Base-by-base conservation (phyloP, 257 asterid species). In the Striga asiatica region DNA sequence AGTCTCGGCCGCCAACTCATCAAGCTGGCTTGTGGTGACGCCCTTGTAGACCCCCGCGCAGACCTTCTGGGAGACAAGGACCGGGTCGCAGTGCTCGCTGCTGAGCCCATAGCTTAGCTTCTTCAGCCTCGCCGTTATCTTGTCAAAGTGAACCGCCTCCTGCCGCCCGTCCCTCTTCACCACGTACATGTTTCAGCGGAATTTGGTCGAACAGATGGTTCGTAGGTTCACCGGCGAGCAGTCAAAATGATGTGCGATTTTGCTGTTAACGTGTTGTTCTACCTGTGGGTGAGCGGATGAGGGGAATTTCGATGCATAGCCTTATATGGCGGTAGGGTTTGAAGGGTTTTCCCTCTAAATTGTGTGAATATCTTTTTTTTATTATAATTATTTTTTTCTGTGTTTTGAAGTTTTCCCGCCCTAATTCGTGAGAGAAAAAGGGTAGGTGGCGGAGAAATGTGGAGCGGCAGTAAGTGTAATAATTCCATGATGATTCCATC, bases 1-100 rank as follows among this genome's bases (percentile, higher is more conserved):
- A 1, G 98, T 92, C 76, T 92, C 97, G 1, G 98, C 98, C 14
- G 97, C 98, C 84, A 92, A 71, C 38, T 84, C 97, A 67, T 88
- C 97, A 64, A 92, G 91, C 82, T 84, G 95, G 65, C 94, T 92
- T 4, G 98, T 92, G 45, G 98, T 88, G 14, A 92, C 93, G 47
- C 97, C 95, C 25, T 78, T 84, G 64, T 79, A 92, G 31, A 92
- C 97, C 22, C 98, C 97, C 0, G 98, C 98, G 46, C 94, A 88
- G 23, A 92, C 98, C 60, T 92, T 92, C 56, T 88, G 94, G 12
- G 97, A 68, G 9, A 92, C 95, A 49, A 92, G 70, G 45, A 84
- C 88, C 0, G 98, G 95, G 58, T 92, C 95, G 56, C 98, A 92
- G 67, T 92, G 94, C 12, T 92, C 97, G 56, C 76, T 72, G 59